These are phyloP conservation scores for Coleophoma eucalyptorum DNA, from an alignment of 2,329 filamentous ascomycete species.

Conservation along the genomic window DNA sequence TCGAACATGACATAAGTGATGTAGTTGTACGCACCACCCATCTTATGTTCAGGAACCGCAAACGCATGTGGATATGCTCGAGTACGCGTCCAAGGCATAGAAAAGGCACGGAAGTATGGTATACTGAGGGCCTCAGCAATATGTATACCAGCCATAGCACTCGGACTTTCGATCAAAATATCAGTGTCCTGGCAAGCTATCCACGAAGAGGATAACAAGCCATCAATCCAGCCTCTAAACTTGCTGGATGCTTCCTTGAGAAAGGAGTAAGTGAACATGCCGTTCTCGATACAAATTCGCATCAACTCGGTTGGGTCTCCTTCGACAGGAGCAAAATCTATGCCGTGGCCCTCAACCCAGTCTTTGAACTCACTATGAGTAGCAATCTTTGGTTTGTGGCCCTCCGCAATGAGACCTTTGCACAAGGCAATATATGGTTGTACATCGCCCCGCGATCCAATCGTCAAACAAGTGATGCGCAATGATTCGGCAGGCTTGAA, in stretches of 20 bases:
- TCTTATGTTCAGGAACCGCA: constrained; percentile 85
- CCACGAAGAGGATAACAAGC: constrained; percentile 79
- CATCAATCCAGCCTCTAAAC: constrained; percentile 94
- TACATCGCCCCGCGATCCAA: constrained; percentile 92
- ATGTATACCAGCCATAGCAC: constrained; percentile 96
- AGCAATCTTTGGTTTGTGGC: constrained; percentile 82
- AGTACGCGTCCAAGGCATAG: constrained; percentile 98
- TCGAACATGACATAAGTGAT: constrained; percentile 96
- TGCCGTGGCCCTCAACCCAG: constrained; percentile 91
- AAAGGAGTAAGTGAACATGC: constrained; percentile 94
- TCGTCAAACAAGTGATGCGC: constrained; percentile 88
- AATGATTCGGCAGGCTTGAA: constrained; percentile 82
- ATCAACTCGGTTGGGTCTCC: constrained; percentile 94
- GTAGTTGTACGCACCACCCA: constrained; percentile 93
- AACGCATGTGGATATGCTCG: constrained; percentile 96
- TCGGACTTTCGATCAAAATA: constrained; percentile 90
- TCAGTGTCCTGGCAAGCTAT: constrained; percentile 81
- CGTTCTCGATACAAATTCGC: constrained; percentile 93
- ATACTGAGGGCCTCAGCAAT: constrained; percentile 91
- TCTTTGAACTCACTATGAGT: constrained; percentile 86
- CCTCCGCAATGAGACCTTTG: constrained; percentile 83
- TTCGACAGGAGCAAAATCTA: constrained; percentile 84
- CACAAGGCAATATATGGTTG: constrained; percentile 97
- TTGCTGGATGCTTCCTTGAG: constrained; percentile 80
- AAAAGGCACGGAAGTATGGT: constrained; percentile 95